Evolutionary conservation across 2,329 filamentous ascomycete genomes (phyloP).

Genomic region (Colletotrichum scovillei): DNA sequence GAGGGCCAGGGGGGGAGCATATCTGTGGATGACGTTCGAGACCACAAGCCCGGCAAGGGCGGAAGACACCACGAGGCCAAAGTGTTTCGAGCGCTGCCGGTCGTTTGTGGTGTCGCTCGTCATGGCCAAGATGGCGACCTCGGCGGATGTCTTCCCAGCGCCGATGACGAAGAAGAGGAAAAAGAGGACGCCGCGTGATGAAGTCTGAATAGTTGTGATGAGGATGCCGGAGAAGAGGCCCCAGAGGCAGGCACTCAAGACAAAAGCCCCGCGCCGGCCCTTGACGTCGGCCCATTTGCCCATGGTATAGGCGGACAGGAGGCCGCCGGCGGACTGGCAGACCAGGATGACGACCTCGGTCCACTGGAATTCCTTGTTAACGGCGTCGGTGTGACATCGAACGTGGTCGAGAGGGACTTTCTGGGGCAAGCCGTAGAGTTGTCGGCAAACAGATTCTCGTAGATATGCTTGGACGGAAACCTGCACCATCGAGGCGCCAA

Average conservation of each 20-base stretch:
- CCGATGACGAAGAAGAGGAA: background rate
- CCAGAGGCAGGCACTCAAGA: background rate
- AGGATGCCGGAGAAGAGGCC: background rate
- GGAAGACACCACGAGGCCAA: background rate
- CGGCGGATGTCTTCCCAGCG: background rate
- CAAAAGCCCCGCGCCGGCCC: background rate
- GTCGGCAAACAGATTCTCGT: background rate
- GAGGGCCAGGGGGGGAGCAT: background rate
- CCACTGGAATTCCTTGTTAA: background rate
- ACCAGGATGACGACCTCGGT: background rate
- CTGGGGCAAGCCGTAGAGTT: background rate
- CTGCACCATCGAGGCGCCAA: background rate
- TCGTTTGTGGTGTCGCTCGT: background rate
- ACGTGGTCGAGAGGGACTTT: background rate
- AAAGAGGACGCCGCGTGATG: background rate
- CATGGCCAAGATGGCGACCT: background rate
- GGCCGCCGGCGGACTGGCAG: background rate
- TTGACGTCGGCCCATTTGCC: background rate
- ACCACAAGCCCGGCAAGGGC: background rate
- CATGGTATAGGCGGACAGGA: background rate
- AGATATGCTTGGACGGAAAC: background rate
- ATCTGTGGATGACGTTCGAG: background rate
- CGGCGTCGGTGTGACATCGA: background rate
- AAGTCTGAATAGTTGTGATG: background rate
- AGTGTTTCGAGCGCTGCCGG: background rate